Evolutionary conservation across 345 rosid species (phyloP), one percentile per base, ranked within the genome.

Genomic region (Aurinia saxatilis): DNA sequence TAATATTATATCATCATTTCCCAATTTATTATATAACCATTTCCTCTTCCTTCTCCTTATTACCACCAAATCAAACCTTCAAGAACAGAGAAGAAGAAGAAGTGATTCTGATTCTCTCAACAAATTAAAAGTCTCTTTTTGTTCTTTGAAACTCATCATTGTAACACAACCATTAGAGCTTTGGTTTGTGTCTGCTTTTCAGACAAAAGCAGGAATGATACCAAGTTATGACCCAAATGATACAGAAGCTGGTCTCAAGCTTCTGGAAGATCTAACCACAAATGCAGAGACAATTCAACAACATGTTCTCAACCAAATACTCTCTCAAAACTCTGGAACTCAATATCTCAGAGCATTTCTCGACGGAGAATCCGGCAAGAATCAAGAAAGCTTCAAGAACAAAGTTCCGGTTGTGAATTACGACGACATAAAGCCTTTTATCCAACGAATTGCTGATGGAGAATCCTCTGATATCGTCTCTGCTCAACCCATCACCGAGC

Each of bases 351-450:
- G 45, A 16, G 52, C 73, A 56, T 84, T 72, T 70, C 84, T 88
- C 14, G 38, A 67, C 11, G 86, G 80, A 57, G 75, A 37, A 17
- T 71, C 61, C 30, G 78, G 76, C 36, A 80, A 74, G 78, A 78
- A 74, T 13, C 74, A 38, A 50, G 68, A 75, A 37, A 55, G 10
- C 39, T 88, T 88, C 84, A 88, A 81, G 75, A 59, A 67, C 55
- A 83, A 73, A 41, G 96, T 88, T 38, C 95, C 92, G 8, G 79
- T 88, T 35, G 96, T 91, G 46, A 82, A 78, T 73, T 91, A 88
- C 27, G 96, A 88, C 53, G 95, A 91, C 55, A 76, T 88, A 64
- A 86, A 76, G 60, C 73, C 82, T 35, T 82, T 61, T 33, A 86
- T 91, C 14, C 86, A 88, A 66, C 72, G 95, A 79, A 83, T 91